phyloP scores from a whole-genome alignment of 306 rosid species.

The Cicer judaicum region DNA sequence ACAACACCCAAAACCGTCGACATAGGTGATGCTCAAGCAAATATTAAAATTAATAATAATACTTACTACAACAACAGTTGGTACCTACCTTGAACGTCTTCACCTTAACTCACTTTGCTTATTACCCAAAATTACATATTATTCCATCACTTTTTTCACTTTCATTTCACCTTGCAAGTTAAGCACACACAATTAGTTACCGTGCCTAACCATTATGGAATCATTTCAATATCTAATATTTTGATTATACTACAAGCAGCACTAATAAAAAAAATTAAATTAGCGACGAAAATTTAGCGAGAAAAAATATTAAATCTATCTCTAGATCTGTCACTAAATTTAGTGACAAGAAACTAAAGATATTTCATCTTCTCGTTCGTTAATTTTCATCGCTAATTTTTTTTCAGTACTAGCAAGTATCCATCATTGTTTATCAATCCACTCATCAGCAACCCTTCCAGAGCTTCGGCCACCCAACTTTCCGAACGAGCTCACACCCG shows the following conservation, averaged over 20 bases:
- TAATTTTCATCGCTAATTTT: too few relatives aligned
- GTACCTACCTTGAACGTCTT: constrained; percentile 46
- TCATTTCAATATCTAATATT: constrained; percentile 5
- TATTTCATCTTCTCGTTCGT: too few relatives aligned
- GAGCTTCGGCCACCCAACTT: constrained; percentile 70
- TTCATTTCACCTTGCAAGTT: constrained; percentile 42
- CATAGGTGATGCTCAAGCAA: constrained; percentile 53
- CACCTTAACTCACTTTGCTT: constrained; percentile 56
- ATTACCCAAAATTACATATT: constrained; percentile 58
- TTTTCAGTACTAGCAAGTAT: too few relatives aligned
- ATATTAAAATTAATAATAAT: constrained; percentile 53
- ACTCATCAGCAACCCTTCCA: constrained; percentile 72
- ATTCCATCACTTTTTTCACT: constrained; percentile 50
- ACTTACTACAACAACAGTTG: constrained; percentile 51
- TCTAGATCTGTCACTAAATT: too few relatives aligned
- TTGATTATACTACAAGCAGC: constrained; percentile 31
- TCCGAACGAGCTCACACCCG: constrained; percentile 58
- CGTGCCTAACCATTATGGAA: constrained; percentile 36
- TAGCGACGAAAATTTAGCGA: too few relatives aligned
- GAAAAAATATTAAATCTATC: too few relatives aligned
- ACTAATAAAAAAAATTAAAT: too few relatives aligned
- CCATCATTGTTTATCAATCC: constrained; percentile 67
- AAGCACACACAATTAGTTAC: constrained; percentile 37
- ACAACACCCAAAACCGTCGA: constrained; percentile 52
- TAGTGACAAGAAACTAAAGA: too few relatives aligned